Conservation (phyloP, 164 flowering plant genomes). For the Annona squamosa region DNA sequence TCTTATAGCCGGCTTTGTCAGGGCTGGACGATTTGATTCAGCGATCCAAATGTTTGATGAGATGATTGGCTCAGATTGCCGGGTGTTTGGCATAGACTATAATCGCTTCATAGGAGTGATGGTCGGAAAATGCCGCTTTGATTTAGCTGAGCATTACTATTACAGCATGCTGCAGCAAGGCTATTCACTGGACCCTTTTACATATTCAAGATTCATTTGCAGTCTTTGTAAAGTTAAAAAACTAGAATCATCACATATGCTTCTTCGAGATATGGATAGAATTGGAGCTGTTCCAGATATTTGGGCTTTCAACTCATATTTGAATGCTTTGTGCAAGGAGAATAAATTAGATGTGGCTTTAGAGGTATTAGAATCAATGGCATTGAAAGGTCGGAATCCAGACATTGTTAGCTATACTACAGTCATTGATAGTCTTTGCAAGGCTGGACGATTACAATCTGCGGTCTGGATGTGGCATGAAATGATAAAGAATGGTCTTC, state of each 20-base stretch:
- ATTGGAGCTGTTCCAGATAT: conserved; percentile 60
- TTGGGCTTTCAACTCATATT: conserved; percentile 72
- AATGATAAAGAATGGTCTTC: conserved; percentile 51
- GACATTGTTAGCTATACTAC: conserved; percentile 81
- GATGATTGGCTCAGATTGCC: conserved; percentile 72
- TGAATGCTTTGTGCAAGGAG: conserved; percentile 60
- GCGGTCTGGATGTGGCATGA: conserved; percentile 65
- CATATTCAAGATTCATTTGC: conserved; percentile 78
- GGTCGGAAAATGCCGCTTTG: conserved; percentile 46
- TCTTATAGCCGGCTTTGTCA: conserved; percentile 59
- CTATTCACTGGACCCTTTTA: conserved; percentile 64
- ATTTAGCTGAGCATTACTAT: conserved; percentile 68
- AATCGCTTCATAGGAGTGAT: conserved; percentile 83
- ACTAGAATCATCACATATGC: conserved; percentile 37
- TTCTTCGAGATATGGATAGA: conserved; percentile 60
- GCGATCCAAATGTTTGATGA: conserved; percentile 75
- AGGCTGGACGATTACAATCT: conserved; percentile 31
- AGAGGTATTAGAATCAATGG: conserved; percentile 47
- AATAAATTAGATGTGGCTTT: conserved; percentile 46
- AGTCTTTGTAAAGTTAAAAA: conserved; percentile 60
- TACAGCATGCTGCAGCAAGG: conserved; percentile 47
- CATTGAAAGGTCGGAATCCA: conserved; percentile 54
- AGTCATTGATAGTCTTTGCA: conserved; percentile 58
- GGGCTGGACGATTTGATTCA: conserved; percentile 53
- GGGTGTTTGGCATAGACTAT: conserved; percentile 74